Evolutionary conservation across 1,284 basidiomycete species (phyloP), one percentile per base, ranked within the genome.

Genomic region (Rhodotorula sp.): DNA sequence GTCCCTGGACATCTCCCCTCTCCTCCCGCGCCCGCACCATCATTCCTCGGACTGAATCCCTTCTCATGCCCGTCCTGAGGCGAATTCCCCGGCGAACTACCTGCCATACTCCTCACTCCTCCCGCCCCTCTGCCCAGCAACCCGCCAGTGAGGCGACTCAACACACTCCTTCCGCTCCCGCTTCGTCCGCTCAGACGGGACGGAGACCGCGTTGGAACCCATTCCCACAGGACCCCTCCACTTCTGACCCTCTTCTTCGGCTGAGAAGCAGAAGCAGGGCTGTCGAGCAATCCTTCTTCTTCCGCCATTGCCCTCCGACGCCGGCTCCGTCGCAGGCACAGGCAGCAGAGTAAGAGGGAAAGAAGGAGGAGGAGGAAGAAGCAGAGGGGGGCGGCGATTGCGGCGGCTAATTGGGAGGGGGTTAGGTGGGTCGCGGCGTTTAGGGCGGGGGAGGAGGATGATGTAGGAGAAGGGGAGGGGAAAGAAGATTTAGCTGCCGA

Each of bases 381-480:
- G 37, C 59, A 60, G 64, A 73, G 58, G 24, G 65, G 65, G 37
- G 64, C 48, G 59, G 71, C 62, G 58, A 64, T 62, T 18, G 67
- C 64, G 22, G 66, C 64, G 18, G 67, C 56, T 10, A 68, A 56
- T 22, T 66, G 56, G 26, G 61, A 64, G 18, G 47, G 57, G 8
- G 53, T 50, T 50, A 73, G 59, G 26, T 53, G 44, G 64, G 65
- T 0, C 15, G 59, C 30, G 28, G 53, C 46, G 18, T 44, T 28
- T 5, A 44, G 40, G 24, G 65, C 30, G 56, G 16, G 59, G 18
- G 34, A 61, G 47, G 59, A 66, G 56, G 44, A 31, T 8, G n/a
- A 44, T n/a, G n/a, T n/a, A n/a, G n/a, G n/a, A 31, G 59, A 54
- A 28, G 50, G 60, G 30, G 30, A 61, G 46, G 51, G 55, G 26